Percentiles rank a stretch among this genome's conserved stretches.
Conservation (phyloP, 768 basidiomycete species). For the Chiua virens region DNA sequence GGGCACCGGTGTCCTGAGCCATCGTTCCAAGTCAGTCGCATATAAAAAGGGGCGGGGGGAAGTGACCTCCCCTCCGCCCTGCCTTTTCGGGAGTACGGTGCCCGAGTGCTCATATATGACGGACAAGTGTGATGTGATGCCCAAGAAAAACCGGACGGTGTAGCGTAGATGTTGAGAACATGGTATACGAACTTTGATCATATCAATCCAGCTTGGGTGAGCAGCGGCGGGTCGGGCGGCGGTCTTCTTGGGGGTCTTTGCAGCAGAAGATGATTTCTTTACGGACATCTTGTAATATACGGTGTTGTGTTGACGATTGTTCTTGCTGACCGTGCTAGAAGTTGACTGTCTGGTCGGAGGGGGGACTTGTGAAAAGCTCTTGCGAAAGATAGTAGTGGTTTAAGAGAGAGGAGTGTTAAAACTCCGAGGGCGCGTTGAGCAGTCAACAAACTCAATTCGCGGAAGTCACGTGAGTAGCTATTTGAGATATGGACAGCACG, state of each 20-base stretch:
- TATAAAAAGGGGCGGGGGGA: conserved; percentile 6
- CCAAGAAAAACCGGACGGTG: conserved; percentile 13
- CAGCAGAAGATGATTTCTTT: conserved; percentile 46
- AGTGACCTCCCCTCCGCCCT: conserved; percentile 39
- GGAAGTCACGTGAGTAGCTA: conserved; percentile 36
- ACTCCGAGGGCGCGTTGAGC: conserved; percentile 41
- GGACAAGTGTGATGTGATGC: conserved; percentile 1
- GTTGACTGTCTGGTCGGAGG: conserved; percentile 13
- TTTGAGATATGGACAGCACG: conserved; percentile 31
- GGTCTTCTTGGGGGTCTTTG: conserved; percentile 42
- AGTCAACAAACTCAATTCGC: conserved; percentile 42
- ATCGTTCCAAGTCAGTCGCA: conserved; percentile 13
- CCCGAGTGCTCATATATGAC: conserved; percentile 5
- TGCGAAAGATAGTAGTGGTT: conserved; percentile 49
- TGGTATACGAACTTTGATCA: conserved; percentile 67
- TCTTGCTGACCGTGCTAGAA: conserved; percentile 17
- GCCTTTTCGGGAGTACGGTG: conserved; percentile 34
- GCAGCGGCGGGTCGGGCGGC: conserved; percentile 31
- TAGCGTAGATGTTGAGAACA: conserved; percentile 10
- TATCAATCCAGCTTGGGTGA: conserved; percentile 66
- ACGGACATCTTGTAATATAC: conserved; percentile 28
- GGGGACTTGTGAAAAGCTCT: conserved; percentile 20
- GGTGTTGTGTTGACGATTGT: conserved; percentile 8
- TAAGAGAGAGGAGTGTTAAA: conserved; percentile 40
- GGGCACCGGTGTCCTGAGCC: background rate